phyloP scores from a whole-genome alignment of 1,139 yeast species.

The Taphrina betulina region DNA sequence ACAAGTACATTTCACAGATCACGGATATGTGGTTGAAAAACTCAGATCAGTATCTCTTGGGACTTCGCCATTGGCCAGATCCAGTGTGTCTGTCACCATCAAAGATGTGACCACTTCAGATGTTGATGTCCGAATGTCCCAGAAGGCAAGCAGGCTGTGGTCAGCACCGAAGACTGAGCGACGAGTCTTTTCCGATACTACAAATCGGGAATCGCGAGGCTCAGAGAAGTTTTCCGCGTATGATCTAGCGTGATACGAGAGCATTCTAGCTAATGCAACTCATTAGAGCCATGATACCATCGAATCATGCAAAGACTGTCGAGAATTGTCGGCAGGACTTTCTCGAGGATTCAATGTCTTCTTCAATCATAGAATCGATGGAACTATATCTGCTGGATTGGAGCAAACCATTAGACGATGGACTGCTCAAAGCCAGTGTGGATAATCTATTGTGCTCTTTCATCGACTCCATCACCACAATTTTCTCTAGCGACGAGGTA shows the following conservation, averaged over 20 bases:
- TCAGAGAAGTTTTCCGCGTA: background rate
- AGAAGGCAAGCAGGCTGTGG: background rate
- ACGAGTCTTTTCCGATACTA: slow-evolving; percentile 1
- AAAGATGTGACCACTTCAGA: background rate
- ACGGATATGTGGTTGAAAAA: too few species aligned
- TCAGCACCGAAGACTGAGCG: background rate
- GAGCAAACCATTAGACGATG: background rate
- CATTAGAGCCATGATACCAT: slow-evolving; percentile 16
- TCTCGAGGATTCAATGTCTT: slow-evolving; percentile 11
- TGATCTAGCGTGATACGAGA: background rate
- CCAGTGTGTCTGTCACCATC: background rate
- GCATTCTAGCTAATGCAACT: background rate
- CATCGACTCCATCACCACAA: too few species aligned
- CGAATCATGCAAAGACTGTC: slow-evolving; percentile 17
- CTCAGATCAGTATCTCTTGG: too few species aligned
- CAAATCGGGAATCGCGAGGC: background rate
- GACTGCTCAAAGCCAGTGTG: background rate
- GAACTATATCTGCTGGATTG: slow-evolving; percentile 4
- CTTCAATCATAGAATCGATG: background rate
- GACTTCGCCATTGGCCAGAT: too few species aligned
- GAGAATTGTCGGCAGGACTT: slow-evolving; percentile 21
- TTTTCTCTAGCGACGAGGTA: background rate
- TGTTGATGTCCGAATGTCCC: background rate
- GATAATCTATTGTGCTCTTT: background rate
- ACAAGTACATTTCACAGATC: too few species aligned